Percentiles rank a stretch among this genome's conserved stretches.
Evolutionary conservation across 1,139 yeast genomes (phyloP).

Genomic region (Yamadazyma buinensis): DNA sequence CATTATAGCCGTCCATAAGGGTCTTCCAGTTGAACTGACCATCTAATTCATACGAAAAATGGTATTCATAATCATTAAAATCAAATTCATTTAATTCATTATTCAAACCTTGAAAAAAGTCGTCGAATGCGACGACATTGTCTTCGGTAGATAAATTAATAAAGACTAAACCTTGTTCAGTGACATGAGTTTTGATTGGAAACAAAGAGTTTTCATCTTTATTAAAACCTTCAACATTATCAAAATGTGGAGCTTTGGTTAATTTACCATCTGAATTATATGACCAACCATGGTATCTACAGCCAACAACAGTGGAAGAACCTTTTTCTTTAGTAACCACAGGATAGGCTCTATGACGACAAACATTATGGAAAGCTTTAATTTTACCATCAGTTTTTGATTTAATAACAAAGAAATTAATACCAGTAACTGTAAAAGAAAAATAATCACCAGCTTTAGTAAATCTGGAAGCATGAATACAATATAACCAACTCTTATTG

Average conservation of each 20-base stretch:
- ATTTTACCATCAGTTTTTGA: constrained; percentile 46
- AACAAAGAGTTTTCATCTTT: constrained; percentile 54
- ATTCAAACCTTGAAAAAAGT: constrained; percentile 50
- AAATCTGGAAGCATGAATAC: constrained; percentile 49
- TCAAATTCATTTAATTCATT: constrained; percentile 54
- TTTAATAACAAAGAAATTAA: constrained; percentile 53
- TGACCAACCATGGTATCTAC: constrained; percentile 66
- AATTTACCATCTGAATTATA: constrained; percentile 55
- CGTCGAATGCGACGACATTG: constrained; percentile 38
- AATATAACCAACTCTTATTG: constrained; percentile 53
- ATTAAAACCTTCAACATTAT: constrained; percentile 53
- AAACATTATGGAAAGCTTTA: constrained; percentile 60
- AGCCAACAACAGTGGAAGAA: constrained; percentile 53
- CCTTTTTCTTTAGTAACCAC: constrained; percentile 56
- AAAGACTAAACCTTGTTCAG: constrained; percentile 55
- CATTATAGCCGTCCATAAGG: constrained; percentile 65
- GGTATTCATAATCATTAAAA: constrained; percentile 57
- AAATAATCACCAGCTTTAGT: constrained; percentile 55
- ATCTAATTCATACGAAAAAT: constrained; percentile 62
- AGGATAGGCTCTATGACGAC: constrained; percentile 64
- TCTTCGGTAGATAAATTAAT: constrained; percentile 41
- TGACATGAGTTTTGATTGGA: constrained; percentile 51
- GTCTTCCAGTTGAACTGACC: constrained; percentile 67
- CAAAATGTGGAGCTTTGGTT: constrained; percentile 61
- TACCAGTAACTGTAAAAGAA: constrained; percentile 47